These are phyloP conservation scores for Penicillium nucicola DNA, from an alignment of 495 filamentous ascomycete species.

Conservation along the genomic window DNA sequence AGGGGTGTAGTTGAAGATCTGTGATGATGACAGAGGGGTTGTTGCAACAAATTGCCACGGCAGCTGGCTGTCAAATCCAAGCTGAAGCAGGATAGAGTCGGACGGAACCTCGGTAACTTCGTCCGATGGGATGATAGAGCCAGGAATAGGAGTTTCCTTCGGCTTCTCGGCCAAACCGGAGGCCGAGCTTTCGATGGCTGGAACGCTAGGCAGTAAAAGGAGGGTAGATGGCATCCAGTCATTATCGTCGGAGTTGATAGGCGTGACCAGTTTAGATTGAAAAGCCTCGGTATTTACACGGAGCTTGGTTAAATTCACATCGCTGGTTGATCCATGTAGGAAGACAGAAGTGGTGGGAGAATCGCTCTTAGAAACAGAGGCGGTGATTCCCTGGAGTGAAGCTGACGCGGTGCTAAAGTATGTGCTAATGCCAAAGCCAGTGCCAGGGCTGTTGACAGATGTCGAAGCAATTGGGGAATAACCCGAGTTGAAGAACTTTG, in stretches of 20 bases:
- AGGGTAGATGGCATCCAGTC: constrained; percentile 30
- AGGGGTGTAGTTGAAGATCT: constrained; percentile 84
- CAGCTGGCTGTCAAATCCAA: constrained; percentile 76
- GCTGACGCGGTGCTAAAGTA: too few relatives aligned
- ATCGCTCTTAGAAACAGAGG: too few relatives aligned
- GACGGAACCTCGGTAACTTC: constrained; percentile 50
- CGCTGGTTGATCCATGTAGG: constrained; percentile 4
- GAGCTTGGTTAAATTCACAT: background rate
- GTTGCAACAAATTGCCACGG: constrained; percentile 81
- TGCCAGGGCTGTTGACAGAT: too few relatives aligned
- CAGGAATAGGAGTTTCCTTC: constrained; percentile 59
- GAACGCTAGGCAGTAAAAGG: constrained; percentile 19
- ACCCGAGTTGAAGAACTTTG: constrained; percentile 14
- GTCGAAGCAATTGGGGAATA: too few relatives aligned
- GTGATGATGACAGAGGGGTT: constrained; percentile 65
- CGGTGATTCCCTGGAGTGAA: too few relatives aligned
- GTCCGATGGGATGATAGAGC: constrained; percentile 67
- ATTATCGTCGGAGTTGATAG: constrained; percentile 11
- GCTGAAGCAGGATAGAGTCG: constrained; percentile 69
- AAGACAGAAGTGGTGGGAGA: too few relatives aligned
- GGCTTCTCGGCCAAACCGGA: constrained; percentile 33
- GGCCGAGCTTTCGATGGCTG: constrained; percentile 20
- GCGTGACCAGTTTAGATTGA: too few relatives aligned
- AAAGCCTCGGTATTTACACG: too few relatives aligned
- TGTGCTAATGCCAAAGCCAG: background rate